These are phyloP conservation scores for Backusella luteola DNA, from an alignment of 192 early-diverging fungal genomes.

Conservation along the genomic window DNA sequence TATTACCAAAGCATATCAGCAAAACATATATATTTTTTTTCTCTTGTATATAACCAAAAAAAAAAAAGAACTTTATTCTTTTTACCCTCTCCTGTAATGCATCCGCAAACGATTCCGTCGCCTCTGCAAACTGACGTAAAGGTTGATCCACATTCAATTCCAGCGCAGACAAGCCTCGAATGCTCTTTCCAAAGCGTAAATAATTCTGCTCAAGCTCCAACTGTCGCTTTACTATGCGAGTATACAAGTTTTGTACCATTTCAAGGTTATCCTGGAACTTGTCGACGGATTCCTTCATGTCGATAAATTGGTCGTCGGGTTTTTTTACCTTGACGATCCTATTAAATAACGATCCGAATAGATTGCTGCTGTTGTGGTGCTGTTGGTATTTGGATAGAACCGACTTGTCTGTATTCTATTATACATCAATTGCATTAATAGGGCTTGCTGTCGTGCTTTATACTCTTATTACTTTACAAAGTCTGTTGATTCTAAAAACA, in stretches of 20 bases:
- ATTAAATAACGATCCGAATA: conserved; percentile 84
- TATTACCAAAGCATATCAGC: conserved; percentile 3
- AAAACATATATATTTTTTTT: not conserved
- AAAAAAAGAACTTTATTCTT: not conserved
- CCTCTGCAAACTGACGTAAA: conserved; percentile 75
- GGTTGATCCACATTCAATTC: conserved; percentile 85
- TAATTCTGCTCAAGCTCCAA: conserved; percentile 77
- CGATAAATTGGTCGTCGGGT: conserved; percentile 82
- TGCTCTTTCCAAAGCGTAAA: conserved; percentile 69
- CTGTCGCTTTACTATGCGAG: conserved; percentile 72
- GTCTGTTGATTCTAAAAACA: conserved; percentile 85
- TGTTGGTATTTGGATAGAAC: not conserved
- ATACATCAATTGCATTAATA: not conserved
- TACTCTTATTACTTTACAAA: conserved; percentile 43
- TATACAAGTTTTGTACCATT: conserved; percentile 82
- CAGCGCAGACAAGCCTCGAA: conserved; percentile 75
- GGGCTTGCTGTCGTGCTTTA: not conserved
- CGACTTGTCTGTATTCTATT: conserved; percentile 4
- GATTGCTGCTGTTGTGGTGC: not conserved
- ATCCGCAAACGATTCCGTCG: conserved; percentile 64
- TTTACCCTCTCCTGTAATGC: conserved; percentile 70
- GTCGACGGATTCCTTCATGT: conserved; percentile 77
- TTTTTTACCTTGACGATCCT: conserved; percentile 88
- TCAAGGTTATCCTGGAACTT: conserved; percentile 86
- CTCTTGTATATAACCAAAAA: no score